phyloP scores from a whole-genome alignment of 1,284 basidiomycete genomes.

The Leccinum subfulvum region DNA sequence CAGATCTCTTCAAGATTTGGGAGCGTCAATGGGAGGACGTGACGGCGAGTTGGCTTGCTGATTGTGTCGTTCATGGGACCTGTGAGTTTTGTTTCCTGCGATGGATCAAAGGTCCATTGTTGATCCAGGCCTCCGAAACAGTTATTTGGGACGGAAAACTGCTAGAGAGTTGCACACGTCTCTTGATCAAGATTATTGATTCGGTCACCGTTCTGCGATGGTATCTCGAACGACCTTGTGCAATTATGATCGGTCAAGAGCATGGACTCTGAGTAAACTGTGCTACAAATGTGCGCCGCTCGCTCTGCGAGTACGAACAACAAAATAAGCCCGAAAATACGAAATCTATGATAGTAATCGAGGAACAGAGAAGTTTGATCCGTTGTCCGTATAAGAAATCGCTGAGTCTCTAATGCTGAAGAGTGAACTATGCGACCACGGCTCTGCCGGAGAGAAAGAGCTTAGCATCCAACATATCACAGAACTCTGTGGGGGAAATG shows the following conservation, averaged over 20 bases:
- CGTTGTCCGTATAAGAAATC: background rate
- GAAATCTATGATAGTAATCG: background rate
- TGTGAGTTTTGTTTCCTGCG: slow-evolving; percentile 42
- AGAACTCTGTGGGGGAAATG: background rate
- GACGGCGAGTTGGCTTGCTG: slow-evolving; percentile 54
- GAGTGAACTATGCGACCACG: background rate
- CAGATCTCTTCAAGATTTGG: slow-evolving; percentile 51
- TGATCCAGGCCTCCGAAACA: slow-evolving; percentile 26
- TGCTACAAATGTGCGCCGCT: background rate
- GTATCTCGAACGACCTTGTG: slow-evolving; percentile 20
- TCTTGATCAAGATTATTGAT: slow-evolving; percentile 42
- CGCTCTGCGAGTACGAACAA: no score
- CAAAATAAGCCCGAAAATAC: background rate
- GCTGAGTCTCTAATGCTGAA: background rate
- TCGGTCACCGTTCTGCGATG: slow-evolving; percentile 33
- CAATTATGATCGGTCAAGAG: slow-evolving; percentile 11
- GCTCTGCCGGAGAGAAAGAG: background rate
- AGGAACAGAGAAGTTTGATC: background rate
- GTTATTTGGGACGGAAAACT: slow-evolving; percentile 59
- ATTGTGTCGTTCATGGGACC: slow-evolving; percentile 46
- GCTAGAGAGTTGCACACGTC: slow-evolving; percentile 38
- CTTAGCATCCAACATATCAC: background rate
- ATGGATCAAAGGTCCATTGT: background rate
- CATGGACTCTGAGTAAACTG: slow-evolving; percentile 31
- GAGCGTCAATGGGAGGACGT: slow-evolving; percentile 46